Conservation (phyloP, 495 filamentous ascomycete species). For the Daldinia caldariorum region DNA sequence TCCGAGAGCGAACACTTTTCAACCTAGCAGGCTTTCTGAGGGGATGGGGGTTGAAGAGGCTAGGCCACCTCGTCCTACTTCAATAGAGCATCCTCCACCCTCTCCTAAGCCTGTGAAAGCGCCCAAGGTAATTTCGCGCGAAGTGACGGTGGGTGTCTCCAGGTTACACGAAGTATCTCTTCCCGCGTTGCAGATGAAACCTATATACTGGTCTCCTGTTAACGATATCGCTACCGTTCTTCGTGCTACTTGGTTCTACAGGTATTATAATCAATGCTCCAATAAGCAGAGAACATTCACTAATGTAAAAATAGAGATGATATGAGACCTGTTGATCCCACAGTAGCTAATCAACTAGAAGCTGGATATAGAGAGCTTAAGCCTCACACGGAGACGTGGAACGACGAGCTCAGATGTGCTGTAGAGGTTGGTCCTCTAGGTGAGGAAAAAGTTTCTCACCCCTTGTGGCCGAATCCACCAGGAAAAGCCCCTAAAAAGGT, state of each 20-base stretch:
- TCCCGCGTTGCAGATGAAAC: constrained; percentile 81
- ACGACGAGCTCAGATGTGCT: constrained; percentile 89
- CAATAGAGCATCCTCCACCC: constrained; percentile 7
- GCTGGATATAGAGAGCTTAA: constrained; percentile 85
- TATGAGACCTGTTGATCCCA: constrained; percentile 86
- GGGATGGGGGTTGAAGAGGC: constrained; percentile 18
- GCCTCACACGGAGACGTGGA: constrained; percentile 93
- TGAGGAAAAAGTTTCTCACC: constrained; percentile 87
- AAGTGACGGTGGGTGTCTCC: constrained; percentile 79
- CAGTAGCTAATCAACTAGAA: constrained; percentile 92
- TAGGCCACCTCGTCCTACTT: constrained; percentile 23
- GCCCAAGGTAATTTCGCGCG: constrained; percentile 46
- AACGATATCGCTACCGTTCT: constrained; percentile 85
- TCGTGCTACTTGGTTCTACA: constrained; percentile 96
- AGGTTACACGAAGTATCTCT: constrained; percentile 71
- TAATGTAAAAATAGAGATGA: constrained; percentile 65
- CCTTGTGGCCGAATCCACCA: constrained; percentile 74
- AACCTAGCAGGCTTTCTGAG: constrained; percentile 28
- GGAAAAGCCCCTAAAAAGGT: constrained; percentile 52
- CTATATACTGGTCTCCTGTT: constrained; percentile 97
- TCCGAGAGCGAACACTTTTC: constrained; percentile 31
- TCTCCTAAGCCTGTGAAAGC: constrained; percentile 18
- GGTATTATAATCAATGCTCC: constrained; percentile 43
- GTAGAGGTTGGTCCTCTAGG: constrained; percentile 89
- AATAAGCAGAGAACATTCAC: not conserved